These are phyloP conservation scores for Phaffia rhodozyma DNA, from an alignment of 1,284 basidiomycete genomes.

Conservation along the genomic window DNA sequence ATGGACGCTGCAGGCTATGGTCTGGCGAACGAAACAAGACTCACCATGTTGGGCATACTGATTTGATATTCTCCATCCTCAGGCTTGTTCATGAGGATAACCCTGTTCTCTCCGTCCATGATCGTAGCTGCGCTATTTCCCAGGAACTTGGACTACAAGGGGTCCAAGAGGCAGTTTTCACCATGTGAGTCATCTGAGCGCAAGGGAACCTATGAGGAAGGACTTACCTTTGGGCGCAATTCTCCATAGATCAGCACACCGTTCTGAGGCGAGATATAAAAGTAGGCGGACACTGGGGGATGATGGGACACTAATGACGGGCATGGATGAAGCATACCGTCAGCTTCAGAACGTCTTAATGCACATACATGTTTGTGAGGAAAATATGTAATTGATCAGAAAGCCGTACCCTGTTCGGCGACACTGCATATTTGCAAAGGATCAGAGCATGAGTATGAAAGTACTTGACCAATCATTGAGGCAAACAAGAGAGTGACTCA, in stretches of 20 bases:
- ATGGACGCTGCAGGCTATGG: no score
- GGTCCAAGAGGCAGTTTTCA: background rate
- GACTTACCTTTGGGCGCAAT: slow-evolving; percentile 62
- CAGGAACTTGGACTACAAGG: slow-evolving; percentile 62
- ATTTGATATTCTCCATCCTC: slow-evolving; percentile 55
- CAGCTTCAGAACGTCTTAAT: no score
- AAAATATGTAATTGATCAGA: background rate
- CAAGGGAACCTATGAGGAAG: background rate
- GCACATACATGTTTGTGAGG: no score
- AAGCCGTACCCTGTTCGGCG: slow-evolving; percentile 67
- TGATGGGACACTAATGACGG: slow-evolving; percentile 64
- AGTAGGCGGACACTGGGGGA: slow-evolving; percentile 63
- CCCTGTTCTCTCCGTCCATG: slow-evolving; percentile 92
- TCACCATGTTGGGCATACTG: slow-evolving; percentile 72
- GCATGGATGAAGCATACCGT: no score
- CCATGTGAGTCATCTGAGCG: background rate
- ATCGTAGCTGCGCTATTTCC: slow-evolving; percentile 90
- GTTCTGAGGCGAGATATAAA: slow-evolving; percentile 90
- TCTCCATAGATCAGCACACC: slow-evolving; percentile 70
- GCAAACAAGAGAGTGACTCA: no score
- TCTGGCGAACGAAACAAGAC: background rate
- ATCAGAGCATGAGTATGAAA: no score
- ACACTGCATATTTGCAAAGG: slow-evolving; percentile 37
- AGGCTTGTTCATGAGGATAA: slow-evolving; percentile 62
- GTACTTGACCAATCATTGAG: no score